Conservation (phyloP, 2,329 filamentous ascomycete genomes). For the Fusarium setosum region DNA sequence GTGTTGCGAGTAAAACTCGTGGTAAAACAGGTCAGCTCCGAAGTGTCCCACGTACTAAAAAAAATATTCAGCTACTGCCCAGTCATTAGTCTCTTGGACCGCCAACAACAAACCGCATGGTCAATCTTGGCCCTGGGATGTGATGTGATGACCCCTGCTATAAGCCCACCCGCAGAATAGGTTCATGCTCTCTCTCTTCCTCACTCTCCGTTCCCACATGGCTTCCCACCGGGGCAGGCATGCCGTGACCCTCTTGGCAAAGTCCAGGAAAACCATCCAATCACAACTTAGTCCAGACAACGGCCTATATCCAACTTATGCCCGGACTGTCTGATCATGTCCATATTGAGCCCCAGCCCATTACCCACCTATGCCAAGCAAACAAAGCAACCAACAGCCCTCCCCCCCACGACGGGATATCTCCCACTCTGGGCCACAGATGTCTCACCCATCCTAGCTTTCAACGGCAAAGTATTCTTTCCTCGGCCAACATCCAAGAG, state of each 20-base stretch:
- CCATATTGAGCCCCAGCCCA: neutral
- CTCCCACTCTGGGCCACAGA: too few relatives aligned
- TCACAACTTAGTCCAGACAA: neutral
- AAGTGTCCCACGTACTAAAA: too few relatives aligned
- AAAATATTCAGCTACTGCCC: too few relatives aligned
- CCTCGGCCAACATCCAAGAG: too few relatives aligned
- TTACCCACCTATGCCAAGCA: neutral
- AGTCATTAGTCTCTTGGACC: too few relatives aligned
- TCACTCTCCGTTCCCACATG: neutral
- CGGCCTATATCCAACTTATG: conserved; percentile 5
- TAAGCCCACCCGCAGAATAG: neutral
- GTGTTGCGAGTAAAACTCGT: neutral
- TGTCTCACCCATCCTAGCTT: too few relatives aligned
- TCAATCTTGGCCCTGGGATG: too few relatives aligned
- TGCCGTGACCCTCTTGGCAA: neutral
- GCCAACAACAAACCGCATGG: too few relatives aligned
- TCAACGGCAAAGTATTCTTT: too few relatives aligned
- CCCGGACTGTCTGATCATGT: neutral
- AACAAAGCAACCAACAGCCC: neutral
- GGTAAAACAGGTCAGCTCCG: too few relatives aligned
- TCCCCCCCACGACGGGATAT: neutral
- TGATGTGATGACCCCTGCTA: too few relatives aligned
- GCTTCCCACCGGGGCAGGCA: neutral
- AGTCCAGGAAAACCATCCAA: too few relatives aligned
- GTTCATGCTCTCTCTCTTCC: neutral